Base-by-base conservation (phyloP, 306 rosid genomes). In the Gillenia trifoliata region DNA sequence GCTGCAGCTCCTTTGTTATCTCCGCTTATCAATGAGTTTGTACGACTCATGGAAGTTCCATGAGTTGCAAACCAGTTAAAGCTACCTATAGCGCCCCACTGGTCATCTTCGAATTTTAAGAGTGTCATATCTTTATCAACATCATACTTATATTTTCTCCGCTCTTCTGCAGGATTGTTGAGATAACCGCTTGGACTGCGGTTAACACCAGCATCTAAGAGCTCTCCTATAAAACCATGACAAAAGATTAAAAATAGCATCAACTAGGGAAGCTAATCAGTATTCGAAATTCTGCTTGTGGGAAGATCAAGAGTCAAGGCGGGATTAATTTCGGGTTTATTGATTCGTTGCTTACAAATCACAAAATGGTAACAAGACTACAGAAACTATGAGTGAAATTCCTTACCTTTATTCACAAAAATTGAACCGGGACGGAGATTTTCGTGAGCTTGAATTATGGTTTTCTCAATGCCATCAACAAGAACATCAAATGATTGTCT, bases 51-150 rank as follows among this genome's bases (percentile, higher is more conserved):
- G 33, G 91, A 89, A 78, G 91, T 89, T 77, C 90, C 87, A 63
- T 89, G 94, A 68, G 94, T 89, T 54, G 95, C 92, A 84, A 89
- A 87, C 95, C 92, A 89, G 57, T 84, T 89, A 73, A 89, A 89
- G 84, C 86, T 85, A 69, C 95, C 95, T 20, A 82, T 71, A 55
- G 92, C 83, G 15, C 90, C 92, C 86, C 88, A 78, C 68, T 82
- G 71, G 55, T 87, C 79, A 75, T 86, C 90, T 61, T 84, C 85
- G 70, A 89, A 87, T 79, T 89, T 89, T 33, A 89, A 15, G 60
- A 89, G 92, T 28, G 90, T 84, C 92, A 89, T 89, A 17, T 89
- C 92, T 79, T 82, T 89, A 84, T 89, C 95, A 64, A 89, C 95
- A 55, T 87, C 76, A 73, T 80, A 81, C 73, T 80, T 85, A 25